Base-by-base conservation (phyloP, 371 early-diverging fungal species). In the Umbelopsis sp. region DNA sequence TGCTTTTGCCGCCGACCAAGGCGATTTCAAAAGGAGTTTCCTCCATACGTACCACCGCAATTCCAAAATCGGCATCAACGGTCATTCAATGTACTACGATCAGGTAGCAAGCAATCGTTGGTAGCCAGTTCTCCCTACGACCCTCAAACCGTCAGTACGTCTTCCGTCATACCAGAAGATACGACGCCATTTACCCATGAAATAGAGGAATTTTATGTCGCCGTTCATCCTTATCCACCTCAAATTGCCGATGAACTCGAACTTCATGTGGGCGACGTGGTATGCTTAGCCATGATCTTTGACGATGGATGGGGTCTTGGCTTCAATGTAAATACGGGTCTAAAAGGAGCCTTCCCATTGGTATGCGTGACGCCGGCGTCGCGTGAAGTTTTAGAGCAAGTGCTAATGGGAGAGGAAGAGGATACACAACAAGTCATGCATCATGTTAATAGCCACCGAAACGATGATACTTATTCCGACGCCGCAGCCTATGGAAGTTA, bases 261-360 rank as follows among this genome's bases (percentile, higher is more conserved):
- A 46, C 73, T 93, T 35, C 72, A 83, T 63, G 79, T 79, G 0
- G 91, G 90, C 16, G 93, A 93, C 74, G 81, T 89, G 63, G 79
- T 93, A 6, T 85, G 80, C 20, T 79, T 93, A 11, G 80, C 82
- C 37, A 69, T 78, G 57, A 78, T 75, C 44, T 91, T 89, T 71
- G 88, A 89, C 66, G 92, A 91, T 70, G 90, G 90, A 2, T 92
- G 92, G 92, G 92, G 86, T 18, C 80, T 90, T 9, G 92, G 92
- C 3, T 78, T 81, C 50, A 92, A 91, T 80, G 85, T 87, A 63
- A 82, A 83, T 51, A 87, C 91, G 1, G 87, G 89, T 10, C 75
- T 80, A 32, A 81, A 80, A 53, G 93, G 93, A 12, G 91, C 89
- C 9, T 93, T 93, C 78, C 93, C 93, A 6, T 63, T 89, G 16